These are phyloP conservation scores for Venturia nashicola DNA, from an alignment of 2,329 filamentous ascomycete genomes.

Conservation along the genomic window DNA sequence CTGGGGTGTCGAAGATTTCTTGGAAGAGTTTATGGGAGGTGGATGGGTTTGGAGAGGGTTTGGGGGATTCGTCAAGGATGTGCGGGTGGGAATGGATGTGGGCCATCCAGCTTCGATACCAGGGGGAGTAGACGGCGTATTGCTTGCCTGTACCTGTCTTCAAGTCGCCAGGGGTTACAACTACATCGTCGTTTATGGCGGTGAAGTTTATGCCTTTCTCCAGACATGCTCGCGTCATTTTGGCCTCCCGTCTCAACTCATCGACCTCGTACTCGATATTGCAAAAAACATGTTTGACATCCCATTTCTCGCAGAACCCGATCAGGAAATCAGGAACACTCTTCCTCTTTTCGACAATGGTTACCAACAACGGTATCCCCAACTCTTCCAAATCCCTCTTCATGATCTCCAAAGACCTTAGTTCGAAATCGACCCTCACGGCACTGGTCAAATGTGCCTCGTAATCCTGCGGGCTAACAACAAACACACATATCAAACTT, in stretches of 20 bases:
- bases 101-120: constrained; percentile 34
- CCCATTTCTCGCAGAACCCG: constrained; percentile 31
- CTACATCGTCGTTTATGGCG: constrained; percentile 38
- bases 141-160: constrained; percentile 30
- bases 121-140: constrained; percentile 40
- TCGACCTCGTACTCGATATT: constrained; percentile 37
- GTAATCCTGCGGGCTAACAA: constrained; percentile 35
- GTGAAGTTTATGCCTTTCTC: constrained; percentile 35
- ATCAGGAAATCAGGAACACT: constrained; percentile 30
- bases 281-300: constrained; percentile 34
- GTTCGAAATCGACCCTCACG: constrained; percentile 36
- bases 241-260: constrained; percentile 33
- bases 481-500: constrained; percentile 32
- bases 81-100: constrained; percentile 29
- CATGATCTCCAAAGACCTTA: constrained; percentile 31
- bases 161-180: constrained; percentile 34
- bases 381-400: constrained; percentile 33
- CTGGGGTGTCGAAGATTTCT: constrained; percentile 19
- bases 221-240: constrained; percentile 25
- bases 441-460: constrained; percentile 39
- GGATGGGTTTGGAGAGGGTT: constrained; percentile 27
- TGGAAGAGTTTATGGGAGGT: constrained; percentile 19
- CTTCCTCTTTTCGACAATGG: constrained; percentile 29
- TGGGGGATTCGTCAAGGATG: constrained; percentile 29
- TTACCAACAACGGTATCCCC: constrained; percentile 36